Evolutionary conservation across 2,329 filamentous ascomycete genomes (phyloP), one percentile per base, ranked within the genome.

Genomic region (Cryphonectria radicalis): DNA sequence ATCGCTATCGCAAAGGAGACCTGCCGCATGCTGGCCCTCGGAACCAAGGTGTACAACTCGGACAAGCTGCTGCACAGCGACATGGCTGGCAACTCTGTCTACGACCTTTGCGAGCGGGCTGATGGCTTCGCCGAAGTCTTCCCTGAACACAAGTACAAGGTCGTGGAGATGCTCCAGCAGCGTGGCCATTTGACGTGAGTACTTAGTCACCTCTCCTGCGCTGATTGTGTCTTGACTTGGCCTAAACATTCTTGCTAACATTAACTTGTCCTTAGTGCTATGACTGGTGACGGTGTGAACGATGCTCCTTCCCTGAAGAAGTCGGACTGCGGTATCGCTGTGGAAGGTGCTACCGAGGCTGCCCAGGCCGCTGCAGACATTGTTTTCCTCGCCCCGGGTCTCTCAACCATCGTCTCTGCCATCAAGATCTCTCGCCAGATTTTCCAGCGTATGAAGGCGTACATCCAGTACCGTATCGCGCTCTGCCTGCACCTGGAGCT

Each of bases 11-110:
- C 91, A 72, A 93, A 93, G 85, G 91, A 93, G 83, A 93, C 91
- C 76, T 93, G 91, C 88, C 92, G 93, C 85, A 93, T 93, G 90
- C 86, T 93, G 80, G 90, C 91, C 75, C 89, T 93, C 72, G 91
- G 91, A 77, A 93, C 91, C 80, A 93, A 93, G 86, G 91, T 94
- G 75, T 93, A 93, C 86, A 92, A 93, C 85, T 93, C 91, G 72
- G 89, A 92, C 79, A 91, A 90, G 83, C 88, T 94, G 75, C 92
- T 93, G 77, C 90, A 92, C 82, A 91, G 91, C 82, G 91, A 91
- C 85, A 87, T 93, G 73, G 87, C 89, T 72, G 91, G 91, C 76
- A 89, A 90, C 74, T 90, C 90, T 73, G 90, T 93, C 83, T 90
- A 93, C 83, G 91, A 93, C 79, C 88, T 94, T 43, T 91, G 93